These are phyloP conservation scores for Hymenoscyphus albidus DNA, from an alignment of 2,329 filamentous ascomycete species.

Conservation along the genomic window DNA sequence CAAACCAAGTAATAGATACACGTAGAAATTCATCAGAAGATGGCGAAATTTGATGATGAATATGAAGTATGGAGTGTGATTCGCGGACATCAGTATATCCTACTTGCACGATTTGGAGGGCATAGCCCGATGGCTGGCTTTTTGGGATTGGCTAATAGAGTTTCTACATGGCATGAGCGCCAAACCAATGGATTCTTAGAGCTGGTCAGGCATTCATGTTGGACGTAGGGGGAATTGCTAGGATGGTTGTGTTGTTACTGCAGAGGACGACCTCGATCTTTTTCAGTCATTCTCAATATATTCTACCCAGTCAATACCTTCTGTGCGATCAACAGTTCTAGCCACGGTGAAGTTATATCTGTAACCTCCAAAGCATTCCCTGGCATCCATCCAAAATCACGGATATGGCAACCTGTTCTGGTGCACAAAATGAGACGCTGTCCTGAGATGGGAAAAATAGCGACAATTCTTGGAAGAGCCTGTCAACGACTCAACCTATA, in stretches of 20 bases:
- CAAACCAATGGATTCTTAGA: not conserved
- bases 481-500: not conserved
- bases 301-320: not conserved
- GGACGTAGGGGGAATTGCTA: not conserved
- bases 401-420: constrained; percentile 5
- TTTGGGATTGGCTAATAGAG: not conserved
- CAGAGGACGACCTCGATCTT: not conserved
- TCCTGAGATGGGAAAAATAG: not conserved
- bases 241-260: not conserved
- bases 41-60: constrained; percentile 7
- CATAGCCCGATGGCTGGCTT: not conserved
- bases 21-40: constrained; percentile 32
- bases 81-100: not conserved
- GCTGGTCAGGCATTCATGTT: not conserved
- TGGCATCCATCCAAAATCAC: not conserved
- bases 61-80: constrained; percentile 9
- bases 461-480: not conserved
- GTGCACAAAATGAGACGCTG: not conserved
- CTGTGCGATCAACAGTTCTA: not conserved
- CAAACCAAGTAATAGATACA: constrained; percentile 42
- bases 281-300: too few relatives aligned
- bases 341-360: not conserved
- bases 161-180: not conserved
- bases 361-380: not conserved
- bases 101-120: not conserved